Conservation (phyloP, 139 green algal genomes). For the Chlamydomonas applanata region DNA sequence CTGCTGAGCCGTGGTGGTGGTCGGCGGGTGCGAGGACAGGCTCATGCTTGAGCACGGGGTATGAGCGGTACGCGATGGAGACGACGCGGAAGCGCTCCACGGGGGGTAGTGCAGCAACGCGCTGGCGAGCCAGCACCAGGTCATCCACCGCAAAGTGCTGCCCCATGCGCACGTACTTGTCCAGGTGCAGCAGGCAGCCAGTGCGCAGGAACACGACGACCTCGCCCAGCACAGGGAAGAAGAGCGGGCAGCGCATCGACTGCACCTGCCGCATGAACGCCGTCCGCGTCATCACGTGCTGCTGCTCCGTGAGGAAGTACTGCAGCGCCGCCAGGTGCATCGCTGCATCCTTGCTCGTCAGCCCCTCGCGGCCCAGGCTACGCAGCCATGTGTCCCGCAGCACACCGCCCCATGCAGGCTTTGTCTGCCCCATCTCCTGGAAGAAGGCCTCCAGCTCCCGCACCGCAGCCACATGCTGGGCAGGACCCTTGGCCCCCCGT, state of each 20-base stretch:
- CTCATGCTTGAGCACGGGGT: no score
- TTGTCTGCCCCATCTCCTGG: constrained; percentile 43
- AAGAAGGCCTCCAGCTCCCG: constrained; percentile 45
- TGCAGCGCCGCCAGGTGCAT: constrained; percentile 62
- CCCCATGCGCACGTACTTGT: constrained; percentile 27
- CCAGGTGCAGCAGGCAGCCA: constrained; percentile 64
- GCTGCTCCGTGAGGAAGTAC: constrained; percentile 22
- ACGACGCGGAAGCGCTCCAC: constrained; percentile 44
- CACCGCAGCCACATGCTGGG: constrained; percentile 8
- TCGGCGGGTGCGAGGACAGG: neutral
- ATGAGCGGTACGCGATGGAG: constrained; percentile 37
- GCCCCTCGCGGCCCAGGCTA: constrained; percentile 14
- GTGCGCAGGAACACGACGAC: constrained; percentile 58
- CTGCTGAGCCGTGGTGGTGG: neutral
- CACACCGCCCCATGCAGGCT: constrained; percentile 27
- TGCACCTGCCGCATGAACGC: constrained; percentile 53
- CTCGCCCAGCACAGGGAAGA: constrained; percentile 59
- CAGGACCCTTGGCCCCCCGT: neutral
- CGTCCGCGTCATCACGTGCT: constrained; percentile 42
- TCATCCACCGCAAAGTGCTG: constrained; percentile 16
- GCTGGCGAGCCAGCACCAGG: constrained; percentile 1
- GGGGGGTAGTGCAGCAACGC: constrained; percentile 15
- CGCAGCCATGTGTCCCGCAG: constrained; percentile 44
- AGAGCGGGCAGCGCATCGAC: constrained; percentile 56
- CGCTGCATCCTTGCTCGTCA: constrained; percentile 31